A percentile compares a stretch with the other conserved stretches of the same genome.
Evolutionary conservation across 768 basidiomycete species (phyloP).

Genomic region (Dacryopinax primogenitus): DNA sequence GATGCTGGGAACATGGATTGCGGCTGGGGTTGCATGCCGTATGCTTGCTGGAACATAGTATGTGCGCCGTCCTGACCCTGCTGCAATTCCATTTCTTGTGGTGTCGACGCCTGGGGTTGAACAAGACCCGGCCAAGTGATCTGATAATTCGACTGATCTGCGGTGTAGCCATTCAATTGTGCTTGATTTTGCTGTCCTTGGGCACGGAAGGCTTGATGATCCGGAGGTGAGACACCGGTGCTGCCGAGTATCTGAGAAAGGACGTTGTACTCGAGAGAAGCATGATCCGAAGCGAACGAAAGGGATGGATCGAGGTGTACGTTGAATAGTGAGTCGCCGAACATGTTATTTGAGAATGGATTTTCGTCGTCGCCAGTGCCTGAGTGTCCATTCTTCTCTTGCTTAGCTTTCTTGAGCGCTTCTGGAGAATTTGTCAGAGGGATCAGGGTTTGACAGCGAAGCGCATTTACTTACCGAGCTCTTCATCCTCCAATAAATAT

Average conservation of each 20-base stretch:
- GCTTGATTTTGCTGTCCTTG: conserved; percentile 9
- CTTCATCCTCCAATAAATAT: conserved; percentile 86
- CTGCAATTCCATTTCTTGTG: not conserved
- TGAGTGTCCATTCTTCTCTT: conserved; percentile 6
- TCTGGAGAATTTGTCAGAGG: not conserved
- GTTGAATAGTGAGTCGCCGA: conserved; percentile 47
- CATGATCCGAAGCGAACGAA: conserved; percentile 76
- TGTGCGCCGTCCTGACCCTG: not conserved
- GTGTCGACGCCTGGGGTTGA: not conserved
- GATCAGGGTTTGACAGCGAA: no score
- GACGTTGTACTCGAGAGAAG: conserved; percentile 90
- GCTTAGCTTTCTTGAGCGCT: conserved; percentile 11
- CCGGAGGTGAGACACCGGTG: conserved; percentile 25
- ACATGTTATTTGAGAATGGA: conserved; percentile 5
- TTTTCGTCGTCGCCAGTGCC: not conserved
- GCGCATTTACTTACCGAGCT: conserved; percentile 48
- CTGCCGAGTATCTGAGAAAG: conserved; percentile 82
- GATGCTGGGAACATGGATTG: not conserved
- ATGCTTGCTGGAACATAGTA: not conserved
- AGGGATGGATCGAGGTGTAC: conserved; percentile 47
- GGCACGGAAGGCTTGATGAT: conserved; percentile 20
- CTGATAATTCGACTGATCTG: conserved; percentile 6
- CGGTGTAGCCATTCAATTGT: conserved; percentile 4
- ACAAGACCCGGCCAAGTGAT: conserved; percentile 4
- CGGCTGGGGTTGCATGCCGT: not conserved